phyloP scores from a whole-genome alignment of 78 protist genomes.

The Salpingoeca rosetta region DNA sequence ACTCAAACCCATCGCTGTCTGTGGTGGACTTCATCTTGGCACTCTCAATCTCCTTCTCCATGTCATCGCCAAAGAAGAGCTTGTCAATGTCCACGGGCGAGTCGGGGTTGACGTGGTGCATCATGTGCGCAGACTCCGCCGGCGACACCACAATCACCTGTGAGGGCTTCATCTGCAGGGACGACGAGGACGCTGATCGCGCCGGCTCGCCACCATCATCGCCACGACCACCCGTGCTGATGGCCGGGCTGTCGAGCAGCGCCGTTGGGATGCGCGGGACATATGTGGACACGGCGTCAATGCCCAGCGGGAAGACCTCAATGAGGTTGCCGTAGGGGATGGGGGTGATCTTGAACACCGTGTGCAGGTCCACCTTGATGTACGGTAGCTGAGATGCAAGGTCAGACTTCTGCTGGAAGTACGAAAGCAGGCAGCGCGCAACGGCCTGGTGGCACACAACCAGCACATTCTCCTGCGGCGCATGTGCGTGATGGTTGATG shows the following conservation, averaged over 20 bases:
- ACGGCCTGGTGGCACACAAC: constrained; percentile 60
- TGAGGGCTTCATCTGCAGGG: too few relatives aligned
- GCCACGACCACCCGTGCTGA: neutral
- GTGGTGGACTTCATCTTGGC: too few relatives aligned
- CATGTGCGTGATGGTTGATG: too few relatives aligned
- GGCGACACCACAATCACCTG: too few relatives aligned
- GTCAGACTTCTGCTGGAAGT: constrained; percentile 57
- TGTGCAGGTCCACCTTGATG: constrained; percentile 54
- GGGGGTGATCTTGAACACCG: constrained; percentile 39
- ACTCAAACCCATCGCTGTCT: too few relatives aligned
- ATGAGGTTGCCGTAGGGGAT: neutral
- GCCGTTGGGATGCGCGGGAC: neutral
- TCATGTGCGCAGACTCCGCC: too few relatives aligned
- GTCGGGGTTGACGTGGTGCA: too few relatives aligned
- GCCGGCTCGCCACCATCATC: too few relatives aligned
- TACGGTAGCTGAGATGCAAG: constrained; percentile 39
- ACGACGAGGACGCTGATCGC: too few relatives aligned
- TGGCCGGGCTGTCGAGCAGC: neutral
- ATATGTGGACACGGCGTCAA: neutral
- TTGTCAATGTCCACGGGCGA: too few relatives aligned
- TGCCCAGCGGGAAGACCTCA: neutral
- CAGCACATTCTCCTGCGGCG: neutral
- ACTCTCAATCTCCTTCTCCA: too few relatives aligned
- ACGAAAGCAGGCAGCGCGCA: constrained; percentile 61
- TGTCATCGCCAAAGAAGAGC: too few relatives aligned